A percentile compares a stretch with the other conserved stretches of the same genome.
These are phyloP conservation scores for Fraxinus greggii DNA, from an alignment of 305 asterid species.

Conservation along the genomic window DNA sequence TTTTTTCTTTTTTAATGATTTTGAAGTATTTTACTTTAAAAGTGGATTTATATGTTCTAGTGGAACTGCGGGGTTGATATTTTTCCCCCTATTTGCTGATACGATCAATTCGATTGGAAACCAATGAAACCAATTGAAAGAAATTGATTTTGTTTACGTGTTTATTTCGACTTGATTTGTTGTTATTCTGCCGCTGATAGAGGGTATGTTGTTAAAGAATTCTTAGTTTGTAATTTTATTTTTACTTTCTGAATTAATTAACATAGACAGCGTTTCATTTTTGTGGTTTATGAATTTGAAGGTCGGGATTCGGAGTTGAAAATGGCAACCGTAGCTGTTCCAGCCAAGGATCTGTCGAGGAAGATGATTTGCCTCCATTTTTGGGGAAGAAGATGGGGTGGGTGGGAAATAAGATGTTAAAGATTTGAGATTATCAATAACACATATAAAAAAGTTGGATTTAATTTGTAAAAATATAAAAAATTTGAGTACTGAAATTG, in stretches of 20 bases:
- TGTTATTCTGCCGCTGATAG: background rate
- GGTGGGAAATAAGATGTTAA: too few species aligned
- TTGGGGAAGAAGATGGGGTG: too few species aligned
- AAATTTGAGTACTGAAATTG: too few species aligned
- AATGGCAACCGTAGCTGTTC: slow-evolving; percentile 57
- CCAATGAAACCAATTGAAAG: background rate
- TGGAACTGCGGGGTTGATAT: background rate
- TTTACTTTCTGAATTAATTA: background rate
- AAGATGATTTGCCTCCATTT: too few species aligned
- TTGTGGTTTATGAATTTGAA: slow-evolving; percentile 21
- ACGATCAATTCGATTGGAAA: background rate
- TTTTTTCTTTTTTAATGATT: background rate
- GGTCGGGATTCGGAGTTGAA: slow-evolving; percentile 9
- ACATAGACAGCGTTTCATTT: background rate
- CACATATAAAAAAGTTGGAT: too few species aligned
- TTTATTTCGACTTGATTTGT: background rate
- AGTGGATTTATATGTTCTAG: background rate
- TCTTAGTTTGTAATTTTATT: too few species aligned
- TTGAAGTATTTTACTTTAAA: background rate
- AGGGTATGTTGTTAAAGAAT: background rate
- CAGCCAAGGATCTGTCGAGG: too few species aligned
- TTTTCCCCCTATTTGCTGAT: background rate
- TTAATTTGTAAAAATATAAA: too few species aligned
- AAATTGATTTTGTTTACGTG: background rate
- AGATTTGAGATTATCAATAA: too few species aligned